Evolutionary conservation across 2,329 filamentous ascomycete genomes (phyloP).

Genomic region (Lasiodiplodia citricola): DNA sequence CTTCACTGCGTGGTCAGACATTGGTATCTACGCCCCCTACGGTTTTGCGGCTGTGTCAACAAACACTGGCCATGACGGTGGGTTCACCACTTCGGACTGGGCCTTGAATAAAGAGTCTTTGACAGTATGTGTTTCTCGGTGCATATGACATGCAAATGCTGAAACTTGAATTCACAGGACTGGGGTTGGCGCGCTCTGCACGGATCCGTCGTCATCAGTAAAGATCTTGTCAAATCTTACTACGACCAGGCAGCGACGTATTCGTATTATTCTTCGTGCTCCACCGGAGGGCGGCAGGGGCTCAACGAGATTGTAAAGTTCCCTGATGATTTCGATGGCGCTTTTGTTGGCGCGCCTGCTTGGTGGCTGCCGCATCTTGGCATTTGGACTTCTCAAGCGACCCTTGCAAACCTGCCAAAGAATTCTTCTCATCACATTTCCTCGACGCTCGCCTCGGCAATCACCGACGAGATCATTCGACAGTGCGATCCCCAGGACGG

Average conservation of each 20-base stretch:
- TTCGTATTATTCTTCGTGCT: conserved; percentile 63
- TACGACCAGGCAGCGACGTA: conserved; percentile 46
- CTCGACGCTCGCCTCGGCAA: not conserved
- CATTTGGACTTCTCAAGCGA: not conserved
- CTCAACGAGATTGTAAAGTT: conserved; percentile 59
- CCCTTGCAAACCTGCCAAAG: not conserved
- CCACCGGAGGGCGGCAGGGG: conserved; percentile 65
- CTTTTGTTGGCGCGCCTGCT: conserved; percentile 57
- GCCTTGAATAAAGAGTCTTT: no score
- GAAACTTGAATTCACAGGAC: conserved; percentile 40
- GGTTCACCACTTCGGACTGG: no score
- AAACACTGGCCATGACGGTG: conserved; percentile 51
- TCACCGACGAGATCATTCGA: not conserved
- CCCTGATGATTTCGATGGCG: conserved; percentile 63
- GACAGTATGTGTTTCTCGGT: no score
- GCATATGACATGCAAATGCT: no score
- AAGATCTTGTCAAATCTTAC: conserved; percentile 54
- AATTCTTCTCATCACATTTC: not conserved
- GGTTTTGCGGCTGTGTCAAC: conserved; percentile 49
- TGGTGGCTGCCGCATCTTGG: conserved; percentile 41
- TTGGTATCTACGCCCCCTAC: conserved; percentile 32
- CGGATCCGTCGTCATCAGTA: conserved; percentile 55
- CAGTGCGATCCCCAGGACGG: not conserved
- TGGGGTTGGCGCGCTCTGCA: conserved; percentile 45
- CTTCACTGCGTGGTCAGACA: no score